A percentile compares a stretch with the other conserved stretches of the same genome.
Conservation (phyloP, 257 asterid species). For the Cordia subcordata region DNA sequence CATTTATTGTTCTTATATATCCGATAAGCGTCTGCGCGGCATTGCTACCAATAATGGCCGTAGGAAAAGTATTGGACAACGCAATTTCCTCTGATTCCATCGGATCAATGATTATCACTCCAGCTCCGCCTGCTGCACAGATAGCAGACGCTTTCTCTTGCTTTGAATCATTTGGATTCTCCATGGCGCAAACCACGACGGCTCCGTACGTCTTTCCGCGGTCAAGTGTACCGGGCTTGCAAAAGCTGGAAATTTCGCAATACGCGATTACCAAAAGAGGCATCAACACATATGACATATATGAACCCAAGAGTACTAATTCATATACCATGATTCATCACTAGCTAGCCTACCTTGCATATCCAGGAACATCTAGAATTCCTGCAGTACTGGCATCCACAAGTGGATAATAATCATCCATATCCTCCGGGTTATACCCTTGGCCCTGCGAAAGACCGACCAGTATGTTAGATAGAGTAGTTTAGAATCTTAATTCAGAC, state of each 20-base stretch:
- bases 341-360: slow-evolving; percentile 9
- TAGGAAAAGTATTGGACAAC: background rate
- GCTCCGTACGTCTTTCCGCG: too few relatives aligned
- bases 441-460: too few relatives aligned
- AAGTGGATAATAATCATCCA: too few relatives aligned
- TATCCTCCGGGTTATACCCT: too few relatives aligned
- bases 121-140: slow-evolving; percentile 6
- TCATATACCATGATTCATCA: too few relatives aligned
- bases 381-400: too few relatives aligned
- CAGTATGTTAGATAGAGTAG: too few relatives aligned
- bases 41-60: background rate
- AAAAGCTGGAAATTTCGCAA: slow-evolving; percentile 4
- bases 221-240: slow-evolving; percentile 7
- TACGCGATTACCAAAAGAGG: too few relatives aligned
- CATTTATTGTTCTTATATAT: slow-evolving; percentile 5
- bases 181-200: slow-evolving; percentile 15
- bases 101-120: slow-evolving; percentile 12
- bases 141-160: slow-evolving; percentile 1
- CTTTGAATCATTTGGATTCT: background rate
- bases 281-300: too few relatives aligned
- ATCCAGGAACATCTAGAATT: background rate
- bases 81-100: background rate
- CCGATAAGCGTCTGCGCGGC: slow-evolving; percentile 4
- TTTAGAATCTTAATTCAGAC: too few relatives aligned
- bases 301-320: too few relatives aligned